These are phyloP conservation scores for Tylopilus intermedius DNA, from an alignment of 768 basidiomycete genomes.

Conservation along the genomic window DNA sequence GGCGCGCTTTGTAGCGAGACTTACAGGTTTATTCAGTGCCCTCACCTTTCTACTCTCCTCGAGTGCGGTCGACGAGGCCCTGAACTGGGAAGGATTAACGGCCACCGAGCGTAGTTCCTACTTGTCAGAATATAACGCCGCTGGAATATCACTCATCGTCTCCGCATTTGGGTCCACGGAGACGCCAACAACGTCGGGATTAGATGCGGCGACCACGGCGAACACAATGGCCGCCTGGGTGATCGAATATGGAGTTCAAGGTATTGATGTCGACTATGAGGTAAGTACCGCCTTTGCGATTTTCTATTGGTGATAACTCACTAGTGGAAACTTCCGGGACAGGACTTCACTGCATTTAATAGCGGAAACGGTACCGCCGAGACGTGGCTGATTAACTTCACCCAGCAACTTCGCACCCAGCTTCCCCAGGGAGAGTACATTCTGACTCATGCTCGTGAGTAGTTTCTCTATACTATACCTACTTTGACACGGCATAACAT, in stretches of 20 bases:
- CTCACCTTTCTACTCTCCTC: slow-evolving; percentile 40
- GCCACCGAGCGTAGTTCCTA: slow-evolving; percentile 36
- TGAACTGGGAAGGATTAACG: slow-evolving; percentile 39
- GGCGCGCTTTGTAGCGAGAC: not conserved
- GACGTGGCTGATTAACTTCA: slow-evolving; percentile 33
- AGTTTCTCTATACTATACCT: not conserved
- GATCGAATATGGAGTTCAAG: slow-evolving; percentile 42
- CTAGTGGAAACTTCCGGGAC: not conserved
- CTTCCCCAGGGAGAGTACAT: slow-evolving; percentile 27
- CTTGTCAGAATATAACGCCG: slow-evolving; percentile 44
- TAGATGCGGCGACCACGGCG: slow-evolving; percentile 31
- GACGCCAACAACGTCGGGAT: slow-evolving; percentile 39
- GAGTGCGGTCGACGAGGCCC: slow-evolving; percentile 42
- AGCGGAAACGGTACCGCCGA: slow-evolving; percentile 36
- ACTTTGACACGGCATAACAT: not conserved
- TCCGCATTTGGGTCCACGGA: slow-evolving; percentile 46
- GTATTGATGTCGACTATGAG: slow-evolving; percentile 55
- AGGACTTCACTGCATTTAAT: slow-evolving; percentile 35
- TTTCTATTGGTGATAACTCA: not conserved
- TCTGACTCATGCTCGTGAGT: slow-evolving; percentile 31
- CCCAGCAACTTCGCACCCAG: slow-evolving; percentile 13
- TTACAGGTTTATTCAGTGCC: slow-evolving; percentile 19
- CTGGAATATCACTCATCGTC: slow-evolving; percentile 55
- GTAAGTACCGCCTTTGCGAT: slow-evolving; percentile 8
- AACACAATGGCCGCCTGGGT: slow-evolving; percentile 46